Evolutionary conservation across 2,329 filamentous ascomycete genomes (phyloP).

Genomic region (Hymenoscyphus fructigenus): DNA sequence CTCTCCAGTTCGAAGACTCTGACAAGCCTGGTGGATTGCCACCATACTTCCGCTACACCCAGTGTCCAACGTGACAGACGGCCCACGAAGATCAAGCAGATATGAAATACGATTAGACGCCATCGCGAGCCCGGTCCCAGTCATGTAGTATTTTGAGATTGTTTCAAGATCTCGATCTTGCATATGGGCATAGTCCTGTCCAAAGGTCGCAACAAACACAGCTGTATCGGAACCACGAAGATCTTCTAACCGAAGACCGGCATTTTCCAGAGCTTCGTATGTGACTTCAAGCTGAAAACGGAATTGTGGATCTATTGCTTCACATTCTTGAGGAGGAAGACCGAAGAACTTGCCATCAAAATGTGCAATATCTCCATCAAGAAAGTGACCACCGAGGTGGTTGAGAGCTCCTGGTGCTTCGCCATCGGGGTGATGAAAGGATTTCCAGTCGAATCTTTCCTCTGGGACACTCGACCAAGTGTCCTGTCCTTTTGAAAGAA

Average conservation of each 20-base stretch:
- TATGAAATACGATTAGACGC: constrained; percentile 43
- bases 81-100: constrained; percentile 40
- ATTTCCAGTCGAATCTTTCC: constrained; percentile 14
- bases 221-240: constrained; percentile 18
- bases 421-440: constrained; percentile 10
- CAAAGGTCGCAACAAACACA: constrained; percentile 47
- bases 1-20: constrained; percentile 9
- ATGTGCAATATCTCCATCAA: constrained; percentile 16
- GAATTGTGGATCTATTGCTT: constrained; percentile 29
- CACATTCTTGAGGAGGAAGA: constrained; percentile 20
- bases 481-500: constrained; percentile 44
- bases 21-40: constrained; percentile 24
- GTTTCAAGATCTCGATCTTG: constrained; percentile 18
- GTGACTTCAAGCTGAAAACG: constrained; percentile 7
- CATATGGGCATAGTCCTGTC: constrained; percentile 14
- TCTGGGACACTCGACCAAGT: constrained; percentile 47
- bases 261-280: constrained; percentile 13
- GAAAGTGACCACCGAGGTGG: constrained; percentile 19
- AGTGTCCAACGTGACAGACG: constrained; percentile 45
- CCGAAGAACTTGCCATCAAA: constrained; percentile 22
- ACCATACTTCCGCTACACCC: constrained; percentile 45
- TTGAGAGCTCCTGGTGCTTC: constrained; percentile 4
- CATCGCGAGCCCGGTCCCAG: constrained; percentile 43
- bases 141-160: constrained; percentile 35
- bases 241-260: constrained; percentile 15